Percentiles rank a stretch among this genome's conserved stretches.
These are phyloP conservation scores for Vitis amurensis DNA, from an alignment of 164 flowering plant genomes.

Conservation along the genomic window DNA sequence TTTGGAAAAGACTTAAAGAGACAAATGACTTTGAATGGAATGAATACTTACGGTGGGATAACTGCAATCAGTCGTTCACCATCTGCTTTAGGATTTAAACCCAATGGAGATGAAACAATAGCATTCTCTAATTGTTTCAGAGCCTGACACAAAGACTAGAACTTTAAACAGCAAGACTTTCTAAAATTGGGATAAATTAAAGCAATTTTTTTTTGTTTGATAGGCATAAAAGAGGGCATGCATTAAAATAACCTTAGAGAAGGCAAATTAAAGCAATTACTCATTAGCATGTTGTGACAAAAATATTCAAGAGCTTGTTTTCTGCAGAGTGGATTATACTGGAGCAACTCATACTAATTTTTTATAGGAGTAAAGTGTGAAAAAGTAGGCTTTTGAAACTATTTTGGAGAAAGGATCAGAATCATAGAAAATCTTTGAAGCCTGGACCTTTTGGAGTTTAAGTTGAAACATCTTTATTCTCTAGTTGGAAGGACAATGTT, in stretches of 20 bases:
- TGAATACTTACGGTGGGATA: conserved; percentile 78
- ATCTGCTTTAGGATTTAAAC: conserved; percentile 76
- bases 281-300: neutral
- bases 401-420: too few relatives aligned
- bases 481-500: too few relatives aligned
- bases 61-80: conserved; percentile 73
- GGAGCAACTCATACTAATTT: too few relatives aligned
- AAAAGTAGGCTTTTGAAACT: too few relatives aligned
- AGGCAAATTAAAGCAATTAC: neutral
- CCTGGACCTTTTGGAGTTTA: too few relatives aligned
- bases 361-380: too few relatives aligned
- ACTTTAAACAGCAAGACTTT: neutral
- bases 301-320: neutral
- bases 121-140: conserved; percentile 76
- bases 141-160: conserved; percentile 40
- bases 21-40: conserved; percentile 5
- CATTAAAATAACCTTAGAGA: too few relatives aligned
- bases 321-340: neutral
- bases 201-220: too few relatives aligned
- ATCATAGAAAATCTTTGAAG: too few relatives aligned
- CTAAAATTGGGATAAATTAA: neutral
- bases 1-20: neutral
- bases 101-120: conserved; percentile 81
- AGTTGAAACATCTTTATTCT: too few relatives aligned
- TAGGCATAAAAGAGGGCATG: too few relatives aligned